These are phyloP conservation scores for Saccharomyces mikatae DNA, from an alignment of 805 yeast genomes.

Conservation along the genomic window DNA sequence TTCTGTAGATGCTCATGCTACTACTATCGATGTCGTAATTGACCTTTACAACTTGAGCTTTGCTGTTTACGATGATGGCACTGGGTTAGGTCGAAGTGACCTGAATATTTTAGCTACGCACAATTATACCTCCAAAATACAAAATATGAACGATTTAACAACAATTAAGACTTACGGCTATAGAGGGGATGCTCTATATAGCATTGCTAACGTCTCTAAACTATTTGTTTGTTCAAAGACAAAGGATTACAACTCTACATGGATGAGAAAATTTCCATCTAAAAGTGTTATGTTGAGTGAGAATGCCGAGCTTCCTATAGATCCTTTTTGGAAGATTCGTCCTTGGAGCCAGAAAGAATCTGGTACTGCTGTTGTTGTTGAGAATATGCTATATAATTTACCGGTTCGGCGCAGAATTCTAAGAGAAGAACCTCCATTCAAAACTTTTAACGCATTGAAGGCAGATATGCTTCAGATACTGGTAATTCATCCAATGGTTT, in stretches of 20 bases:
- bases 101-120: constrained; percentile 39
- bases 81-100: constrained; percentile 50
- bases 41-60: constrained; percentile 31
- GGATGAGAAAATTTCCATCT: constrained; percentile 16
- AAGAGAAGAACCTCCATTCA: constrained; percentile 6
- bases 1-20: constrained; percentile 47
- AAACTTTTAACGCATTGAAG: constrained; percentile 8
- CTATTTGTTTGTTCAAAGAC: constrained; percentile 43
- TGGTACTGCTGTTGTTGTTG: constrained; percentile 19
- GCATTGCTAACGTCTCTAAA: constrained; percentile 42
- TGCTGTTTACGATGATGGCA: constrained; percentile 59
- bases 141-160: constrained; percentile 32
- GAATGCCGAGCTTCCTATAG: neutral
- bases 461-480: constrained; percentile 17
- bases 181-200: constrained; percentile 62
- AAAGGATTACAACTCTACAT: constrained; percentile 23
- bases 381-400: constrained; percentile 17
- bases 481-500: constrained; percentile 11
- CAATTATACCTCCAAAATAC: constrained; percentile 50
- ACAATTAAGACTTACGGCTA: constrained; percentile 48
- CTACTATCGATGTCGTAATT: constrained; percentile 30
- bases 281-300: constrained; percentile 4
- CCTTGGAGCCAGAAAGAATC: neutral
- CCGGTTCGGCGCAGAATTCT: constrained; percentile 23
- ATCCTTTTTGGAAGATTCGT: constrained; percentile 2